Evolutionary conservation across 495 filamentous ascomycete genomes (phyloP).

Genomic region (Astrocystis sublimbata): DNA sequence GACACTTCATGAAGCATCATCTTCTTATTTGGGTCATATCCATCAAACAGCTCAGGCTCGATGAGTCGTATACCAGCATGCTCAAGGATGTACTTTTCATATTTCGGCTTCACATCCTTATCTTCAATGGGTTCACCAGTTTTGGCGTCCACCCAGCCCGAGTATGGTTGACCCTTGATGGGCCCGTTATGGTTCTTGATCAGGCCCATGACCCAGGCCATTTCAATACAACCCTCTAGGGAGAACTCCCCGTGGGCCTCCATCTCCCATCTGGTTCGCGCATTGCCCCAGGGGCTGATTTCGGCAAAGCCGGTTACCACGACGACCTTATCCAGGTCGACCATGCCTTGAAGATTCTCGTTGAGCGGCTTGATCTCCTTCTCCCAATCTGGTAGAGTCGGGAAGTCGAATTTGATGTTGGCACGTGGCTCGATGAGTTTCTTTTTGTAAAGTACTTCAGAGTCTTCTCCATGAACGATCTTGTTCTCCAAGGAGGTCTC

Average conservation of each 20-base stretch:
- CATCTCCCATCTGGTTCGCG: conserved; percentile 98
- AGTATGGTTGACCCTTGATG: conserved; percentile 93
- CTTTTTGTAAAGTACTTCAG: conserved; percentile 91
- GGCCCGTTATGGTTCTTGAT: conserved; percentile 99
- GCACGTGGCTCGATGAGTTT: conserved; percentile 89
- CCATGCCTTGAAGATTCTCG: conserved; percentile 89
- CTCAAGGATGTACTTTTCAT: conserved; percentile 93
- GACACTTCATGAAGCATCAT: conserved; percentile 96
- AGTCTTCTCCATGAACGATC: conserved; percentile 91
- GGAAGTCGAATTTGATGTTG: conserved; percentile 97
- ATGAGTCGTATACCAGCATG: conserved; percentile 97
- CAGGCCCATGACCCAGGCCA: conserved; percentile 99
- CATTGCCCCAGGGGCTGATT: conserved; percentile 97
- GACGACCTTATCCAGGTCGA: conserved; percentile 95
- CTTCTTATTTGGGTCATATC: conserved; percentile 98
- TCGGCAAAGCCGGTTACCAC: conserved; percentile 97
- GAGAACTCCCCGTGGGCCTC: conserved; percentile 96
- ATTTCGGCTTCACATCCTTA: conserved; percentile 95
- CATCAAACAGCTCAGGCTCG: conserved; percentile 94
- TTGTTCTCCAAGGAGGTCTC: conserved; percentile 98
- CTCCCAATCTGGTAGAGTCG: conserved; percentile 86
- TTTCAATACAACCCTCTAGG: conserved; percentile 95
- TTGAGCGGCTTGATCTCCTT: conserved; percentile 86
- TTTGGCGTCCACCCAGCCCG: conserved; percentile 96
- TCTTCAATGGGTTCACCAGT: conserved; percentile 93